Base-by-base conservation (phyloP, 2,329 filamentous ascomycete genomes). In the Epichloe gansuensis region DNA sequence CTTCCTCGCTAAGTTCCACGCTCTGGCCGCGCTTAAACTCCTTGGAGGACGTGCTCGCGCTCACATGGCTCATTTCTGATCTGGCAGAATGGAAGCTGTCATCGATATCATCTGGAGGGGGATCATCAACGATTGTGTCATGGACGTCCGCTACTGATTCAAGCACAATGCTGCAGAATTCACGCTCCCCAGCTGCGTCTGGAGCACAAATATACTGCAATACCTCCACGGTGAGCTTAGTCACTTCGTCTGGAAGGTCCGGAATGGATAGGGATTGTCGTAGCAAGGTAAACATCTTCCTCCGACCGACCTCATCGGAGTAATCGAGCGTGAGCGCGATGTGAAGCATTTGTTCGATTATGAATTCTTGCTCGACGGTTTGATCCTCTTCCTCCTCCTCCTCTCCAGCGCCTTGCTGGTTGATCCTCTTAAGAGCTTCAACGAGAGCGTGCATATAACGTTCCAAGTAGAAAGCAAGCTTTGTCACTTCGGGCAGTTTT, bases 71-170 rank as follows among this genome's bases (percentile, higher is more conserved):
- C 51, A 95, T 75, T 61, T 95, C 89, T 7, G 90, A 96, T 48
- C 78, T 83, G 1, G 93, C 93, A 23, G 91, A 96, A 63, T 96
- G 90, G 68, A 98, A 98, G 68, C 89, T 95, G 55, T 81, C 80
- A 31, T 77, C 74, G 17, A 75, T 75, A 47, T 76, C 76, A 35
- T 76, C 74, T 12, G 74, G 74, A 3, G 71, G 74, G n/a, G 72
- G 70, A 12, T 88, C 84, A 50, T 87, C 84, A 43, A 85, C 80
- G 57, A 98, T 93, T 2, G 87, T 91, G 64, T 98, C 93, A 66
- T 97, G 91, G 12, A 98, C 90, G 69, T 98, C 93, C 3, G 90
- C 89, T 53, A 98, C 88, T 27, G 91, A 89, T 69, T 98, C 93
- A 23, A 96, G 80, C 17, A 97, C 85, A 38, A 93, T 75, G 57